Evolutionary conservation across 768 basidiomycete species (phyloP).

Genomic region (Termitomyces sp.): DNA sequence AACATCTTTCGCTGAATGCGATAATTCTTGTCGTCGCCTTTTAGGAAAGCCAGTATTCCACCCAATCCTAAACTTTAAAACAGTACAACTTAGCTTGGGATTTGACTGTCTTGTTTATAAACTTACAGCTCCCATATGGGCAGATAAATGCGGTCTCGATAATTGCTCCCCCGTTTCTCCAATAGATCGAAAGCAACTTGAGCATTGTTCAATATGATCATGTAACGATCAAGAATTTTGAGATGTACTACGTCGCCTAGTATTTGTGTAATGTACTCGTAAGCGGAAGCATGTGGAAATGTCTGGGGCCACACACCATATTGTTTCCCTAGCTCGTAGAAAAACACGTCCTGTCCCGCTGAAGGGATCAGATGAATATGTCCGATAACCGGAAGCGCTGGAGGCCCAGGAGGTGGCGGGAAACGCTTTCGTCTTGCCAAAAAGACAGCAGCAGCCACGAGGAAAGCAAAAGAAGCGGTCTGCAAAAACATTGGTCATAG

Average conservation of each 20-base stretch:
- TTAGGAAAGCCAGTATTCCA: slow-evolving; percentile 6
- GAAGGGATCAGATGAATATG: slow-evolving; percentile 30
- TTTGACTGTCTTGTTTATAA: background rate
- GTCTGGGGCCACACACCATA: slow-evolving; percentile 23
- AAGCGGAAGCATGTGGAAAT: background rate
- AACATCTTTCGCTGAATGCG: slow-evolving; percentile 18
- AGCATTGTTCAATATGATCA: slow-evolving; percentile 19
- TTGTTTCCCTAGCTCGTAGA: slow-evolving; percentile 26
- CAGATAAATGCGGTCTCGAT: background rate
- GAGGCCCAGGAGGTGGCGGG: slow-evolving; percentile 29
- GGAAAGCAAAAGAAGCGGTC: background rate
- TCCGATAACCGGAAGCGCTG: slow-evolving; percentile 31
- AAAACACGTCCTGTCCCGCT: slow-evolving; percentile 21
- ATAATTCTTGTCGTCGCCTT: slow-evolving; percentile 19
- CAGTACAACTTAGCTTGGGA: background rate
- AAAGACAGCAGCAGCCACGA: background rate
- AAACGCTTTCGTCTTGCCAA: background rate
- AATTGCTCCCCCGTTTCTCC: background rate
- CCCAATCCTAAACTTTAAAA: background rate
- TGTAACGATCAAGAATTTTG: slow-evolving; percentile 19
- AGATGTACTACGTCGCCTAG: background rate
- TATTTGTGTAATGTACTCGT: too few relatives aligned
- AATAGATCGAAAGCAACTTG: slow-evolving; percentile 18
- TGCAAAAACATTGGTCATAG: background rate
- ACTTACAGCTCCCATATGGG: background rate